A percentile compares a stretch with the other conserved stretches of the same genome.
These are phyloP conservation scores for Rhodamnia argentea DNA, from an alignment of 345 rosid genomes.

Conservation along the genomic window DNA sequence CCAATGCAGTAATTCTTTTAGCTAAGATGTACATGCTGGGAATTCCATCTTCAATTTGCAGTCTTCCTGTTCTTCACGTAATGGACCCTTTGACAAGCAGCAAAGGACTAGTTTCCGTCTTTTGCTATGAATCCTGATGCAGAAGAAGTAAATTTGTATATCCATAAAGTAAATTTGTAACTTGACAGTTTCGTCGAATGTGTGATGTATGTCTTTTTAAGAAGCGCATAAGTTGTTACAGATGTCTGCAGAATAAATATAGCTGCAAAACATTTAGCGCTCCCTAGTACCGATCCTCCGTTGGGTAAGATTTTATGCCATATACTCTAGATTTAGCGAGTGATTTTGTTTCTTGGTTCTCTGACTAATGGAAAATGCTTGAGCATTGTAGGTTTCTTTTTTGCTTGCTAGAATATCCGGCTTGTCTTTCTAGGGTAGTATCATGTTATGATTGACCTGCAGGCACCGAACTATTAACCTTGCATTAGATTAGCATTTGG, in stretches of 20 bases:
- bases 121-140: neutral
- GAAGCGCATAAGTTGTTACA: neutral
- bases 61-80: neutral
- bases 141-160: neutral
- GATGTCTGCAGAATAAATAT: neutral
- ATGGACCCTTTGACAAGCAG: neutral
- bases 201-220: neutral
- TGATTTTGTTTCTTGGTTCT: neutral
- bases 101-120: neutral
- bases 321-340: neutral
- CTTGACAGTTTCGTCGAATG: neutral
- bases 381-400: neutral
- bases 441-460: neutral
- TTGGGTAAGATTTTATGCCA: neutral
- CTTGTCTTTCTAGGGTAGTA: neutral
- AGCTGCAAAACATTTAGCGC: neutral
- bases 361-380: neutral
- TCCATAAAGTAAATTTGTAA: neutral
- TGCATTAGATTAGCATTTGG: neutral
- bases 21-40: neutral
- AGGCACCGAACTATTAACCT: neutral
- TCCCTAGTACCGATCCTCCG: neutral
- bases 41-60: neutral
- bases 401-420: neutral
- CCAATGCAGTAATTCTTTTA: neutral